Conservation (phyloP, 345 rosid genomes). For the Eutrema heterophyllum region DNA sequence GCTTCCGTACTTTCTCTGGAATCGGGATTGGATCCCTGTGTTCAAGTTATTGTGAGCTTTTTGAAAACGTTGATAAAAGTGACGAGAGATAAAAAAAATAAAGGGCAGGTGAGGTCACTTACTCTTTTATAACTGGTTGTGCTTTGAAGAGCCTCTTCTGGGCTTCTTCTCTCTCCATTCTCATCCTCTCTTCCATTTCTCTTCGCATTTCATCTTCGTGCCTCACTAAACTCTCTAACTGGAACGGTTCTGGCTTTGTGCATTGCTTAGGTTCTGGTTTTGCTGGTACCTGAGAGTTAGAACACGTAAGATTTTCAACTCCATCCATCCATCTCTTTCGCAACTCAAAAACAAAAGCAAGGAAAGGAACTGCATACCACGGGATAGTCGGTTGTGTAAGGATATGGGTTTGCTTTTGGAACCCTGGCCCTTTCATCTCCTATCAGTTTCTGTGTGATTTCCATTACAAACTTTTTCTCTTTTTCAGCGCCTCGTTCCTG, state of each 20-base stretch:
- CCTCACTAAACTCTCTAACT: slow-evolving; percentile 73
- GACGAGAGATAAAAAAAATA: neutral
- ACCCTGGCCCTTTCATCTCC: slow-evolving; percentile 76
- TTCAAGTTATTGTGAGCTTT: slow-evolving; percentile 3
- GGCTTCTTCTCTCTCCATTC: slow-evolving; percentile 69
- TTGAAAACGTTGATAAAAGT: slow-evolving; percentile 1
- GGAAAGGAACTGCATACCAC: slow-evolving; percentile 50
- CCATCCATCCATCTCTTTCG: neutral
- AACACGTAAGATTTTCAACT: neutral
- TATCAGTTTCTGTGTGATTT: slow-evolving; percentile 48
- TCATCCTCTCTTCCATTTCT: slow-evolving; percentile 75
- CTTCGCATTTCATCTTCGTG: slow-evolving; percentile 86
- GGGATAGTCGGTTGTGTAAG: slow-evolving; percentile 92
- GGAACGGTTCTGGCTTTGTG: slow-evolving; percentile 85
- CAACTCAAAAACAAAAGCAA: neutral
- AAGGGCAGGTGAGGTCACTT: slow-evolving; percentile 10
- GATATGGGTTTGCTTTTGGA: slow-evolving; percentile 87
- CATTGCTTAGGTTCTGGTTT: slow-evolving; percentile 81
- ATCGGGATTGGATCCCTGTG: slow-evolving; percentile 89
- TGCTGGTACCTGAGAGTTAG: slow-evolving; percentile 63
- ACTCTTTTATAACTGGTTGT: slow-evolving; percentile 76
- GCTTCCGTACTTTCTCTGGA: slow-evolving; percentile 81
- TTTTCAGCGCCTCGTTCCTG: slow-evolving; percentile 96
- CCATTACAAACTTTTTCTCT: slow-evolving; percentile 61
- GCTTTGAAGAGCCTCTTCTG: slow-evolving; percentile 74